phyloP scores from a whole-genome alignment of 2,329 filamentous ascomycete species.

The Hypomyces rosellus region DNA sequence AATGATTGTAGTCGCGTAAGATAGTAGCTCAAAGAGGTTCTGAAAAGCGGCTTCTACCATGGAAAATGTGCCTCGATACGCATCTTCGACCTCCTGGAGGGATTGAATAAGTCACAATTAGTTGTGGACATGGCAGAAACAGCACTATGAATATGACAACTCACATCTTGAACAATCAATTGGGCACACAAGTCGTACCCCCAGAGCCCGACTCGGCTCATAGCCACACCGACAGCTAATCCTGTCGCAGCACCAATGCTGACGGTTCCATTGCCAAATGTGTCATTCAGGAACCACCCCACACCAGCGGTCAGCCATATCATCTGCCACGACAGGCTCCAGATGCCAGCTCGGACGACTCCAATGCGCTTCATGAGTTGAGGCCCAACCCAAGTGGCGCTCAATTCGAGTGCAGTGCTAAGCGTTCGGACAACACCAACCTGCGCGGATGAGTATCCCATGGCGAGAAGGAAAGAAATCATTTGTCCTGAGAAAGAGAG shows the following conservation, averaged over 20 bases:
- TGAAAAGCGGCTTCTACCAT: conserved; percentile 61
- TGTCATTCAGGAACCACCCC: conserved; percentile 33
- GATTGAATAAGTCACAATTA: too few species aligned
- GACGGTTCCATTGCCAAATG: conserved; percentile 20
- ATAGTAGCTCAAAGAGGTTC: conserved; percentile 62
- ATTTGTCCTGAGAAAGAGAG: conserved; percentile 55
- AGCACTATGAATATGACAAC: conserved; percentile 5
- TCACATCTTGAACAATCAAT: conserved; percentile 54
- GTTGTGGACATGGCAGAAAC: too few species aligned
- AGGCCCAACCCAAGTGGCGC: conserved; percentile 55
- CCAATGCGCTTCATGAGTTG: conserved; percentile 49
- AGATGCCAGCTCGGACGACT: conserved; percentile 59
- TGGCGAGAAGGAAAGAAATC: conserved; percentile 55
- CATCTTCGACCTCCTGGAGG: conserved; percentile 45
- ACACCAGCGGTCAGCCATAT: conserved; percentile 40
- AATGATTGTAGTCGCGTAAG: conserved; percentile 59
- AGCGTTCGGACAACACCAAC: conserved; percentile 48
- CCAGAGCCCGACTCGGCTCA: conserved; percentile 56
- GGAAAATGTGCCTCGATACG: conserved; percentile 62
- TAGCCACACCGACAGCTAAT: conserved; percentile 43
- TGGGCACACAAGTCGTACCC: conserved; percentile 57
- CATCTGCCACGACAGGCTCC: conserved; percentile 66
- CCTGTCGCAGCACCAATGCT: conserved; percentile 32
- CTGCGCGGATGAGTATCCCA: conserved; percentile 44
- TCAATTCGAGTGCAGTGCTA: conserved; percentile 50